These are phyloP conservation scores for Alisma plantagoaquatica DNA, from an alignment of 106 monocot genomes.

Conservation along the genomic window DNA sequence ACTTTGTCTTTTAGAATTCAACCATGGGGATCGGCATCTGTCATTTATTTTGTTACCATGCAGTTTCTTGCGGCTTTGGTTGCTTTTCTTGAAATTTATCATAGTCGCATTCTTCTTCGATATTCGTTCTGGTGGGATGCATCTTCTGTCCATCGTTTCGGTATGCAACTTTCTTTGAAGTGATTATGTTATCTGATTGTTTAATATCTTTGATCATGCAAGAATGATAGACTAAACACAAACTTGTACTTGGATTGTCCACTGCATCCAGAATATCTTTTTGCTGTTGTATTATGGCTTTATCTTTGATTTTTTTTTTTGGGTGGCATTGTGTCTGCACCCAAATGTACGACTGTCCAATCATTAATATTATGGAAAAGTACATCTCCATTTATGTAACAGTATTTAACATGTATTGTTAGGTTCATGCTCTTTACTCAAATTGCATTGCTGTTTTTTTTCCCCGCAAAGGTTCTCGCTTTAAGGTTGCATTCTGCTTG, in stretches of 20 bases:
- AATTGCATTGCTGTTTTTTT: background rate
- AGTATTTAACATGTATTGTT: background rate
- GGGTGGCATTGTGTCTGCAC: background rate
- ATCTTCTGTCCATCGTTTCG: constrained; percentile 42
- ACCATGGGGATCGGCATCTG: constrained; percentile 60
- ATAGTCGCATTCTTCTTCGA: constrained; percentile 25
- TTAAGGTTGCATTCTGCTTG: constrained; percentile 70
- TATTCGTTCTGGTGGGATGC: constrained; percentile 59
- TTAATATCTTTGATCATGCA: background rate
- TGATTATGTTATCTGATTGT: background rate
- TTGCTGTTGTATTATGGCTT: background rate
- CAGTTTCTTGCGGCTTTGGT: constrained; percentile 48
- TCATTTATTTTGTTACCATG: constrained; percentile 57
- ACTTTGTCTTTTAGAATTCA: constrained; percentile 35
- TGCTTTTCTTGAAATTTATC: constrained; percentile 50
- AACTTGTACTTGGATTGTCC: background rate
- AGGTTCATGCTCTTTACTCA: background rate
- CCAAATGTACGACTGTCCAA: background rate
- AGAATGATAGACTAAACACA: background rate
- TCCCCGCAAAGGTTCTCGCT: constrained; percentile 43
- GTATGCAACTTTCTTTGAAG: constrained; percentile 16
- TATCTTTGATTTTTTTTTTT: background rate
- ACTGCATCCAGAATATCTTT: background rate
- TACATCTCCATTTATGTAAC: background rate
- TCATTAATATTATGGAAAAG: background rate